Evolutionary conservation across 1,284 basidiomycete genomes (phyloP).

Genomic region (Sporisorium sorghi): DNA sequence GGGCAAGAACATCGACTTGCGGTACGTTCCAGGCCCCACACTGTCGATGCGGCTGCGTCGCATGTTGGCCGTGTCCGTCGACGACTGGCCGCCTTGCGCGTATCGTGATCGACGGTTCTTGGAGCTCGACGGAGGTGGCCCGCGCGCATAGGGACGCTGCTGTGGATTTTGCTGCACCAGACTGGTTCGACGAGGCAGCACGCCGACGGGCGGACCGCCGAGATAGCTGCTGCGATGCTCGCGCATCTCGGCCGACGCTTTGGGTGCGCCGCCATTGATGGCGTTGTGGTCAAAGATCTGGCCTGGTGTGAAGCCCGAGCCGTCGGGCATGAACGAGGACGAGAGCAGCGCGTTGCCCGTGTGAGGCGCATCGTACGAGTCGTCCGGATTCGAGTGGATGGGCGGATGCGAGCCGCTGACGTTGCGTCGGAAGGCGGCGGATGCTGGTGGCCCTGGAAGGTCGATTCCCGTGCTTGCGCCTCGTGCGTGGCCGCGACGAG

Average conservation of each 20-base stretch:
- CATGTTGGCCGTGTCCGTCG: constrained; percentile 9
- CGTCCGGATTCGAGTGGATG: constrained; percentile 21
- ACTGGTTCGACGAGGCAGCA: constrained; percentile 26
- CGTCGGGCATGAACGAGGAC: constrained; percentile 35
- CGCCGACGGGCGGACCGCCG: constrained; percentile 14
- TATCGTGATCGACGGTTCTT: constrained; percentile 44
- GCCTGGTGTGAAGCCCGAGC: constrained; percentile 49
- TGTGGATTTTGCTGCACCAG: constrained; percentile 23
- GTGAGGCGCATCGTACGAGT: constrained; percentile 35
- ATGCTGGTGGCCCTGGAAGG: constrained; percentile 45
- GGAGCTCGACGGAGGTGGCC: constrained; percentile 44
- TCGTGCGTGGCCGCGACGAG: constrained; percentile 34
- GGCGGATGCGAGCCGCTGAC: constrained; percentile 47
- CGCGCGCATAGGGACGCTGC: constrained; percentile 24
- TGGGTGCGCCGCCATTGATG: constrained; percentile 29
- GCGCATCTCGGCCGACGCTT: constrained; percentile 24
- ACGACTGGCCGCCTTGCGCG: constrained; percentile 2
- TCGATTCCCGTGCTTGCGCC: constrained; percentile 49
- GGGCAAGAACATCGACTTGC: constrained; percentile 52
- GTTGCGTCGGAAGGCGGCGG: constrained; percentile 47
- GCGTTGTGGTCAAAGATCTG: constrained; percentile 45
- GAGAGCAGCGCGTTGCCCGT: constrained; percentile 7
- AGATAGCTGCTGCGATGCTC: constrained; percentile 25
- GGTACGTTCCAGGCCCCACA: constrained; percentile 53
- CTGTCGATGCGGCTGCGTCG: constrained; percentile 55